Base-by-base conservation (phyloP, 345 rosid species). In the Populus nigra region DNA sequence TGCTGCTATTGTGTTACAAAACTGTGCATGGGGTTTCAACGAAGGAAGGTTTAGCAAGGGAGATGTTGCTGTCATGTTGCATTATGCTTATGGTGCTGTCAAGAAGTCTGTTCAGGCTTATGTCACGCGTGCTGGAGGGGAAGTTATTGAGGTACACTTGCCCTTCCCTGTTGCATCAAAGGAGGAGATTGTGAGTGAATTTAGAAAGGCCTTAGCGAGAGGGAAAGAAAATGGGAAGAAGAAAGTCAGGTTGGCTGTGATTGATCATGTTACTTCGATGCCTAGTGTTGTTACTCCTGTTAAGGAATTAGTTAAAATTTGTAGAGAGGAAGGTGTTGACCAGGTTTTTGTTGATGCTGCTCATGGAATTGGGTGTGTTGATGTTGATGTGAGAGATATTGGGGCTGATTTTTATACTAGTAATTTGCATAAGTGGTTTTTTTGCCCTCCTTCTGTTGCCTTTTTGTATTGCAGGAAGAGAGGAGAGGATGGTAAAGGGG, bases 191-290 rank as follows among this genome's bases (percentile, higher is more conserved):
- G 75, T 93, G 1, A 11, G 39, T 6, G 93, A 89, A 75, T 96
- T 96, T 76, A 85, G 87, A 72, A 78, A 63, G 74, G 95, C 90
- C 63, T 82, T 96, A 73, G 93, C 83, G 69, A 88, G 81, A 20
- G 99, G 97, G 35, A 92, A 90, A 70, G 82, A 74, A 0, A 83
- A 88, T 43, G 98, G 98, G 38, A 79, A 86, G 62, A 79, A 87
- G 65, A 93, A 76, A 75, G 93, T 96, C 25, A 88, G 99, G 82
- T 72, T 96, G 47, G 99, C 97, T 67, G 88, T 96, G 71, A 93
- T 96, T 57, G 99, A 96, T 79, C 99, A 96, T 80, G 92, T 96
- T 17, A 90, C 99, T 1, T 96, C 99, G 0, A 92, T 96, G 98
- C 99, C 99, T 29, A 87, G 90, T 57, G 97, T 96, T 29, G 91